Conservation (phyloP, 2,329 filamentous ascomycete species). For the Epichloe sibirici region DNA sequence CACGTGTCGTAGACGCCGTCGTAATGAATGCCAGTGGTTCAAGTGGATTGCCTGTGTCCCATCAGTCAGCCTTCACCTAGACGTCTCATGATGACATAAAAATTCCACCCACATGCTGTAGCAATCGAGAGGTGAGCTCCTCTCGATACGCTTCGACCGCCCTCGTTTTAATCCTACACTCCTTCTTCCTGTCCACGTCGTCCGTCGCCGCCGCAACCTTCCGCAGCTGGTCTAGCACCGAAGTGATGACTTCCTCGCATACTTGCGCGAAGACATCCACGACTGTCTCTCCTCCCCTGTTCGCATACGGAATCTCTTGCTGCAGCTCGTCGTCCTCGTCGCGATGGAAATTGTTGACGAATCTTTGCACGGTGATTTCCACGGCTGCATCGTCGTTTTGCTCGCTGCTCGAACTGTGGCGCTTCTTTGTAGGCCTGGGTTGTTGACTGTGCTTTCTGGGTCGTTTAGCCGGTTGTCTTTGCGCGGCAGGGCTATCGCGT, state of each 20-base stretch:
- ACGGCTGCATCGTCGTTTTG: conserved; percentile 22
- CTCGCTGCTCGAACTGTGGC: conserved; percentile 12
- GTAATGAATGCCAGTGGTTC: conserved; percentile 44
- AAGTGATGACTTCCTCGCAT: conserved; percentile 47
- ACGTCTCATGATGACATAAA: not conserved
- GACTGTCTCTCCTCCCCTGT: conserved; percentile 44
- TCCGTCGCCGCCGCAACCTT: conserved; percentile 26
- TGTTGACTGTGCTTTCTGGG: conserved; percentile 4
- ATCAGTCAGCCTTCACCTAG: not conserved
- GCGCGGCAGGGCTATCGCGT: conserved; percentile 28
- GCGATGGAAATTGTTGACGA: conserved; percentile 34
- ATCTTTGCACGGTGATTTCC: conserved; percentile 49
- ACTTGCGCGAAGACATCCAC: conserved; percentile 51
- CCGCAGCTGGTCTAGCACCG: conserved; percentile 34
- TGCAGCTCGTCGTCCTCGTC: conserved; percentile 33
- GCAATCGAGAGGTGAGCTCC: conserved; percentile 41
- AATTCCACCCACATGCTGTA: conserved; percentile 41
- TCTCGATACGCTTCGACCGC: conserved; percentile 47
- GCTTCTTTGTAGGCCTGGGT: conserved; percentile 12
- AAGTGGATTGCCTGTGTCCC: conserved; percentile 40
- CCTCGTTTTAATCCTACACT: conserved; percentile 41
- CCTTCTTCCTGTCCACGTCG: conserved; percentile 35
- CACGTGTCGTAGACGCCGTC: conserved; percentile 43
- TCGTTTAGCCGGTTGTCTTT: conserved; percentile 23
- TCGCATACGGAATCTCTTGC: conserved; percentile 40